phyloP scores from a whole-genome alignment of 2,329 filamentous ascomycete species.

The Cryphonectria parasitica region DNA sequence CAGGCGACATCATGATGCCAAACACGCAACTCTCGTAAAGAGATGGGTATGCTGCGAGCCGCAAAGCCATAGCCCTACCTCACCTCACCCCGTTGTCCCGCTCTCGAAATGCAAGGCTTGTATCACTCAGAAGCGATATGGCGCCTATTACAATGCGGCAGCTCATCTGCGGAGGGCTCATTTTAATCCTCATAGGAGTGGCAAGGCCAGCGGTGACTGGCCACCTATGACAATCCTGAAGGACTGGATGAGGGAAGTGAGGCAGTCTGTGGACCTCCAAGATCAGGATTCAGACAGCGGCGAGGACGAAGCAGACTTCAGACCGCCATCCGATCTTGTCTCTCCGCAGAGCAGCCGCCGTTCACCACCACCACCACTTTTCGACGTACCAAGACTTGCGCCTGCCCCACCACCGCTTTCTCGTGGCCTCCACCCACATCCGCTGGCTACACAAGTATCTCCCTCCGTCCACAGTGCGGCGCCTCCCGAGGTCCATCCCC shows the following conservation, averaged over 20 bases:
- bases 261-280: constrained; percentile 52
- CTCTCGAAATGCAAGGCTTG: constrained; percentile 61
- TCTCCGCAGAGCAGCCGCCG: constrained; percentile 34
- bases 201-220: constrained; percentile 63
- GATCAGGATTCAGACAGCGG: constrained; percentile 54
- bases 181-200: constrained; percentile 59
- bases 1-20: constrained; percentile 66
- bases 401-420: constrained; percentile 33
- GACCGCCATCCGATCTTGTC: constrained; percentile 34
- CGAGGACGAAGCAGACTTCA: constrained; percentile 53
- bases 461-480: constrained; percentile 23
- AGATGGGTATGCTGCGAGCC: constrained; percentile 62
- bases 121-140: constrained; percentile 59
- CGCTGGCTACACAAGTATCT: constrained; percentile 22
- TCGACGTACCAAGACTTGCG: constrained; percentile 36
- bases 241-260: constrained; percentile 65
- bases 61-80: constrained; percentile 40
- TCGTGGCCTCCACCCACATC: constrained; percentile 22
- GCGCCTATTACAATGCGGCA: constrained; percentile 63
- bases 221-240: constrained; percentile 61
- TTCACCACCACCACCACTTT: constrained; percentile 30
- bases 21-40: constrained; percentile 59
- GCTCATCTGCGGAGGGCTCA: constrained; percentile 62
- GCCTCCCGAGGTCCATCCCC: constrained; percentile 21
- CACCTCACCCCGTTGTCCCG: constrained; percentile 55